These are phyloP conservation scores for Globisporangium recalcitrans DNA, from an alignment of 352 stramenopile species.

Conservation along the genomic window DNA sequence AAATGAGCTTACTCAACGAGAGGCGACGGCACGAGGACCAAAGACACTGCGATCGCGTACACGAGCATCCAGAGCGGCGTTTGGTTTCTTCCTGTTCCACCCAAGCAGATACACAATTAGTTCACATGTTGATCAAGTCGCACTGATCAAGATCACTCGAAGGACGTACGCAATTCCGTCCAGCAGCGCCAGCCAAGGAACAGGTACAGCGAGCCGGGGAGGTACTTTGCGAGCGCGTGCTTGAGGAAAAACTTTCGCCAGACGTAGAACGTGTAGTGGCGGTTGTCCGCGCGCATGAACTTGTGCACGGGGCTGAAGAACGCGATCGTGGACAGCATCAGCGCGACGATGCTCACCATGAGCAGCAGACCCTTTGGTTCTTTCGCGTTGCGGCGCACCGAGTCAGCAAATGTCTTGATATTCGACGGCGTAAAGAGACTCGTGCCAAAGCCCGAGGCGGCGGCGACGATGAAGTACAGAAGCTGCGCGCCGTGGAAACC, in stretches of 20 bases:
- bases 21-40: slow-evolving; percentile 84
- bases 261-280: slow-evolving; percentile 91
- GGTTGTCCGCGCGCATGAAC: slow-evolving; percentile 90
- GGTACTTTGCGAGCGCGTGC: slow-evolving; percentile 61
- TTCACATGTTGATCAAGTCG: background rate
- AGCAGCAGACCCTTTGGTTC: slow-evolving; percentile 31
- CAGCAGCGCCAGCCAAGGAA: slow-evolving; percentile 61
- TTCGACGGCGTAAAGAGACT: slow-evolving; percentile 34
- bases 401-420: slow-evolving; percentile 30
- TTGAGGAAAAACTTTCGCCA: slow-evolving; percentile 87
- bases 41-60: slow-evolving; percentile 56
- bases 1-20: slow-evolving; percentile 74
- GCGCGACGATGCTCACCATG: slow-evolving; percentile 17
- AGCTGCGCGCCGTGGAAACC: slow-evolving; percentile 70
- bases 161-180: slow-evolving; percentile 53
- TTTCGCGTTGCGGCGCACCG: slow-evolving; percentile 29
- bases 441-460: slow-evolving; percentile 50
- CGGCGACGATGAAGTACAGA: slow-evolving; percentile 72
- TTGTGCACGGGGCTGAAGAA: slow-evolving; percentile 80
- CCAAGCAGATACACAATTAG: slow-evolving; percentile 2
- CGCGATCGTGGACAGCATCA: slow-evolving; percentile 38
- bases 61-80: slow-evolving; percentile 77
- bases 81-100: slow-evolving; percentile 32
- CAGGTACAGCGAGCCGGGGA: slow-evolving; percentile 53
- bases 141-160: background rate